phyloP scores from a whole-genome alignment of 495 filamentous ascomycete genomes.

The Entonaema liquescens region DNA sequence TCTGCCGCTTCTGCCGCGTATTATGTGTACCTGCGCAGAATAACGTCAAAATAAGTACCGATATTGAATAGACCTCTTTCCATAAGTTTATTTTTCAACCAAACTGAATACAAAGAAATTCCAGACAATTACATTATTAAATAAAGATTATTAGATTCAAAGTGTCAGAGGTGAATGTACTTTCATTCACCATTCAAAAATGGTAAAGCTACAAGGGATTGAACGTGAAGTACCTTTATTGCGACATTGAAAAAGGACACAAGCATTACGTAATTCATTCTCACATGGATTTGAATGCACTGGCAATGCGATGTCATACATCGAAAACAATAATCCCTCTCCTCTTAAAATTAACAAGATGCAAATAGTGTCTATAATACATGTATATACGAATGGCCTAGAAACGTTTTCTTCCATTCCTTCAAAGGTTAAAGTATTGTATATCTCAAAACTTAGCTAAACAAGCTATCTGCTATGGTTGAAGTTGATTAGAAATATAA shows the following conservation, averaged over 20 bases:
- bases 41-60: too few species aligned
- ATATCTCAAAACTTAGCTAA: slow-evolving; percentile 12
- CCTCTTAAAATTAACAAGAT: not conserved
- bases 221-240: too few species aligned
- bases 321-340: not conserved
- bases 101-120: too few species aligned
- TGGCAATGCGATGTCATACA: not conserved
- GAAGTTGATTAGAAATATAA: slow-evolving; percentile 22
- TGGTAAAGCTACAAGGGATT: too few species aligned
- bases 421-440: not conserved
- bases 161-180: too few species aligned
- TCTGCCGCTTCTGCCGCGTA: slow-evolving; percentile 16
- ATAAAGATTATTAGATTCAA: too few species aligned
- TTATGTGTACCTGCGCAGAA: not conserved
- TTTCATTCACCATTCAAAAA: too few species aligned
- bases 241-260: too few species aligned
- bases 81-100: too few species aligned
- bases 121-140: too few species aligned
- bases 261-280: not conserved
- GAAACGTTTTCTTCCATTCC: not conserved
- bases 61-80: too few species aligned
- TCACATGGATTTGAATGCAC: not conserved
- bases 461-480: slow-evolving; percentile 11
- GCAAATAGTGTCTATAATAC: not conserved
- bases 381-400: not conserved